These are phyloP conservation scores for Pseudotsuga menziesii DNA, from an alignment of 75 land plant genomes.

Conservation along the genomic window DNA sequence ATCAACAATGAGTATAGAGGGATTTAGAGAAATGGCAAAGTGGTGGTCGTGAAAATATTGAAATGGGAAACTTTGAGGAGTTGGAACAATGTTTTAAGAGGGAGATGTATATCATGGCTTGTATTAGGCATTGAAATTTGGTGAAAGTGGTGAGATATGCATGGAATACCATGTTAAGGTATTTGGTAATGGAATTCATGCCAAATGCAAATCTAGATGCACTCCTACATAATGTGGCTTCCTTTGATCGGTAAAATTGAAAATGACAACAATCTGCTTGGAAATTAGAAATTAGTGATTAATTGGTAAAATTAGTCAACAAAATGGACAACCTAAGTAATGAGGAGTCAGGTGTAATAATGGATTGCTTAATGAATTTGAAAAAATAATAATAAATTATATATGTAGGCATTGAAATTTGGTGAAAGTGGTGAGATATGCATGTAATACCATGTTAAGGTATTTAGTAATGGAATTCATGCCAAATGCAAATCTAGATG, in stretches of 20 bases:
- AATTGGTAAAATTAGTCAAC: no score
- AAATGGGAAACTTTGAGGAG: conserved; percentile 22
- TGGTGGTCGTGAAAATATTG: conserved; percentile 44
- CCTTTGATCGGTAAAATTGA: no score
- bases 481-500: conserved; percentile 73
- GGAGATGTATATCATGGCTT: conserved; percentile 46
- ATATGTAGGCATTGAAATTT: conserved; percentile 66
- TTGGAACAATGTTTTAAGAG: conserved; percentile 43
- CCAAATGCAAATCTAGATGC: conserved; percentile 65
- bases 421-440: conserved; percentile 66
- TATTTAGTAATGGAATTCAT: conserved; percentile 74
- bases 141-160: conserved; percentile 69
- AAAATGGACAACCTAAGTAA: no score
- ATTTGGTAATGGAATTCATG: conserved; percentile 75
- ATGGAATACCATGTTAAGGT: conserved; percentile 47
- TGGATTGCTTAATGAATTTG: no score
- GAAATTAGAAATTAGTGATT: no score
- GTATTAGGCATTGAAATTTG: conserved; percentile 59
- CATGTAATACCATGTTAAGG: conserved; percentile 46
- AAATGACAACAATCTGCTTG: no score
- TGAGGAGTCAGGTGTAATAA: no score
- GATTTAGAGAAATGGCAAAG: conserved; percentile 18
- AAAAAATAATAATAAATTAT: no score
- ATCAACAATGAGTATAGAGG: conserved; percentile 65
- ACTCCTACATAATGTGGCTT: no score